Conservation (phyloP, 2,329 filamentous ascomycete species). For the Arthrobotrys entomopaga region DNA sequence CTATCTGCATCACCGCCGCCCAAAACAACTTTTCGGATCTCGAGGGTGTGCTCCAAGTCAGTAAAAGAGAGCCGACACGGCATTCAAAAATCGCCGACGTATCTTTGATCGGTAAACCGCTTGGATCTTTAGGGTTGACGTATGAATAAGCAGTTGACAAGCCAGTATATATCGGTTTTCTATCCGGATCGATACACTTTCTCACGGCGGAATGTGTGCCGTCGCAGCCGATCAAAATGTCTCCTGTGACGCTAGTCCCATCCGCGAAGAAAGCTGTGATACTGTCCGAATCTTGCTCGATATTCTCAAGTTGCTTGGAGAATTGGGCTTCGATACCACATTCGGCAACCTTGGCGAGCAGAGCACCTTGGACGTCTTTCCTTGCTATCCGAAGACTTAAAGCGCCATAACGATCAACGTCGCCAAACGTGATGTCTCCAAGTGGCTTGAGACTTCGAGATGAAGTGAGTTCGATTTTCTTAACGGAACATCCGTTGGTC, state of each 20-base stretch:
- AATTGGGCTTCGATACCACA: slow-evolving; percentile 54
- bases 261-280: slow-evolving; percentile 59
- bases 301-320: slow-evolving; percentile 53
- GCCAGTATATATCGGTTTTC: slow-evolving; percentile 44
- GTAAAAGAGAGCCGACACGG: slow-evolving; percentile 36
- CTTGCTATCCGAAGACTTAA: slow-evolving; percentile 60
- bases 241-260: slow-evolving; percentile 56
- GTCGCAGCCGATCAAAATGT: slow-evolving; percentile 61
- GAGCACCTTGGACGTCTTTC: slow-evolving; percentile 58
- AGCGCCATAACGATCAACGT: slow-evolving; percentile 66
- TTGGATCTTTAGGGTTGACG: slow-evolving; percentile 25
- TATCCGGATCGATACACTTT: slow-evolving; percentile 39
- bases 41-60: slow-evolving; percentile 45
- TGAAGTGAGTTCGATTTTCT: slow-evolving; percentile 65
- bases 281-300: slow-evolving; percentile 23
- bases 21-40: slow-evolving; percentile 38
- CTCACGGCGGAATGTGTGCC: slow-evolving; percentile 61
- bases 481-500: slow-evolving; percentile 65
- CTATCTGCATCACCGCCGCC: slow-evolving; percentile 44
- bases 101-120: slow-evolving; percentile 29
- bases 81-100: slow-evolving; percentile 44
- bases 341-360: slow-evolving; percentile 56
- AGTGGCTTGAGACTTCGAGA: slow-evolving; percentile 54
- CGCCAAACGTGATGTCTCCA: slow-evolving; percentile 66
- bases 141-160: slow-evolving; percentile 46